These are phyloP conservation scores for Trichoderma orchidacearum DNA, from an alignment of 495 filamentous ascomycete species.

Conservation along the genomic window DNA sequence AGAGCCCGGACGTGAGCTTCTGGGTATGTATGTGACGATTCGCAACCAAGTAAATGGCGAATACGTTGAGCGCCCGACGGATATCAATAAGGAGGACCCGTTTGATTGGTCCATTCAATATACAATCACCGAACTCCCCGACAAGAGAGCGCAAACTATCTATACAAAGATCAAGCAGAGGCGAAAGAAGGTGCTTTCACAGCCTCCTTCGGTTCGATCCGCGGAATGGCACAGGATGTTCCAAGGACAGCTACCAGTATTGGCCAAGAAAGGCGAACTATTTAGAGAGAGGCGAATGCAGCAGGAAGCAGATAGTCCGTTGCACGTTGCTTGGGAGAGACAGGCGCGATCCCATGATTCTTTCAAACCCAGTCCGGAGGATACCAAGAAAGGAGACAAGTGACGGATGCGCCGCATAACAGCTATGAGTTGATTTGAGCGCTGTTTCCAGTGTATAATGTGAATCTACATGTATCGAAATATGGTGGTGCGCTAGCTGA, in stretches of 20 bases:
- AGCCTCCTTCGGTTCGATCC: background rate
- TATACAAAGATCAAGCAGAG: slow-evolving; percentile 39
- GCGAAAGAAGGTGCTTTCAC: slow-evolving; percentile 30
- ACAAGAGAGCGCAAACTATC: slow-evolving; percentile 22
- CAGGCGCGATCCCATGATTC: background rate
- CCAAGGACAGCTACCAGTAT: slow-evolving; percentile 10
- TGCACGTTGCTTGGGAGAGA: slow-evolving; percentile 1
- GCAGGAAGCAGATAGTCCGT: background rate
- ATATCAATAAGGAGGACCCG: slow-evolving; percentile 19
- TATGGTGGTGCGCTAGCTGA: no score
- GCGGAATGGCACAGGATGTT: slow-evolving; percentile 26
- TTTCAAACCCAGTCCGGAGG: background rate
- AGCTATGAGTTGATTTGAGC: background rate
- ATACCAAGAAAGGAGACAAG: background rate
- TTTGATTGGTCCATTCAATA: slow-evolving; percentile 73
- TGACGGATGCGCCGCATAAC: background rate
- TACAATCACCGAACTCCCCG: slow-evolving; percentile 41
- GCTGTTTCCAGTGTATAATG: background rate
- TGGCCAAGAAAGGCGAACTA: background rate
- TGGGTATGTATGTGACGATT: slow-evolving; percentile 56
- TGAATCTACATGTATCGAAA: no score
- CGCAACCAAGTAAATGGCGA: slow-evolving; percentile 60
- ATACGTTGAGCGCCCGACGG: slow-evolving; percentile 43
- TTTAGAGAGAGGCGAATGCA: background rate
- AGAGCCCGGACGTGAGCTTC: slow-evolving; percentile 16